Conservation (phyloP, 2,329 filamentous ascomycete genomes). For the Didymella pinodella region DNA sequence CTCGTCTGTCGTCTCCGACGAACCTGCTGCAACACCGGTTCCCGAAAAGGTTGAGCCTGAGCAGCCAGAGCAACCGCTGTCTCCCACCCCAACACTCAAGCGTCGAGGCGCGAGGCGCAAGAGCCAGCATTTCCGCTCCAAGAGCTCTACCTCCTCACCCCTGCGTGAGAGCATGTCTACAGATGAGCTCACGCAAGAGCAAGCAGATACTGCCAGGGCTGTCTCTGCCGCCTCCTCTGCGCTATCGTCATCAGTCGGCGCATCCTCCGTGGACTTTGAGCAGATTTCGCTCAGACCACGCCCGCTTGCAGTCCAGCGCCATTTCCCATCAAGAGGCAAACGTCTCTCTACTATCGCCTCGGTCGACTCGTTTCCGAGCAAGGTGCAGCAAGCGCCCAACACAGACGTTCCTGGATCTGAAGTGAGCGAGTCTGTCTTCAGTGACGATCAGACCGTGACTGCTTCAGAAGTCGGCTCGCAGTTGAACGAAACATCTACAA, state of each 20-base stretch:
- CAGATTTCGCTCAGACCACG: slow-evolving; percentile 43
- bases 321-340: slow-evolving; percentile 63
- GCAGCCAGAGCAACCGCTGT: slow-evolving; percentile 32
- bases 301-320: slow-evolving; percentile 53
- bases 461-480: slow-evolving; percentile 43
- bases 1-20: slow-evolving; percentile 33
- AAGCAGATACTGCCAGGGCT: slow-evolving; percentile 26
- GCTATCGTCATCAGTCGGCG: slow-evolving; percentile 49
- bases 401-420: slow-evolving; percentile 41
- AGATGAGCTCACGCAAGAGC: slow-evolving; percentile 27
- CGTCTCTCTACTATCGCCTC: slow-evolving; percentile 67
- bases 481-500: slow-evolving; percentile 45
- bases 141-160: slow-evolving; percentile 46
- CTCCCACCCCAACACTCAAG: slow-evolving; percentile 47
- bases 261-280: slow-evolving; percentile 41
- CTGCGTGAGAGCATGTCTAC: slow-evolving; percentile 37
- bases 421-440: slow-evolving; percentile 27
- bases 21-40: slow-evolving; percentile 26
- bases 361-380: slow-evolving; percentile 60
- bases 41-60: slow-evolving; percentile 23
- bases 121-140: slow-evolving; percentile 52
- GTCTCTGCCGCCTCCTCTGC: slow-evolving; percentile 44
- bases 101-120: slow-evolving; percentile 47
- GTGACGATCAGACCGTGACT: slow-evolving; percentile 31
- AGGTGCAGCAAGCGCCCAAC: slow-evolving; percentile 39